These are phyloP conservation scores for Papiliotrema laurentii DNA, from an alignment of 1,284 basidiomycete genomes.

Conservation along the genomic window DNA sequence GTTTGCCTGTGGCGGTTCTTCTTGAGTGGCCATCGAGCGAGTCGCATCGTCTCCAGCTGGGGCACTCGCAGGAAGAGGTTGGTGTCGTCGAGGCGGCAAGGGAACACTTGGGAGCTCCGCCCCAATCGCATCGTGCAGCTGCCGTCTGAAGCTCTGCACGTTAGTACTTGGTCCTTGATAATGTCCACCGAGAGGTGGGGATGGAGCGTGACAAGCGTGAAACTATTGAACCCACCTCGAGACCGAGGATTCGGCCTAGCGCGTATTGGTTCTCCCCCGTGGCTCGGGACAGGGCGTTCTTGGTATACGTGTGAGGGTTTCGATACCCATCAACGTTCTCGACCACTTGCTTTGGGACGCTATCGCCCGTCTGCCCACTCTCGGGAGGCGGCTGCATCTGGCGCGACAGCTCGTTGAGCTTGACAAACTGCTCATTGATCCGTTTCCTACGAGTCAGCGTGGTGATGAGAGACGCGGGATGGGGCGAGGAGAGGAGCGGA, in stretches of 20 bases:
- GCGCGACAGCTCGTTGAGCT: slow-evolving; percentile 23
- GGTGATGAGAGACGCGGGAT: no score
- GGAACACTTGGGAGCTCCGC: slow-evolving; percentile 35
- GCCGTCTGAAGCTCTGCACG: slow-evolving; percentile 33
- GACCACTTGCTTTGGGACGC: slow-evolving; percentile 34
- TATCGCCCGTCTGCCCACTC: slow-evolving; percentile 28
- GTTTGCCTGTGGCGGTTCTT: no score
- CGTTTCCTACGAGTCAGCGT: not conserved
- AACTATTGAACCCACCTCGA: slow-evolving; percentile 43
- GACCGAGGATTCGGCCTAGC: slow-evolving; percentile 36
- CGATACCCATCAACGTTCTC: slow-evolving; percentile 33
- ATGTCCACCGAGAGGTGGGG: no score
- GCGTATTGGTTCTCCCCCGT: slow-evolving; percentile 45
- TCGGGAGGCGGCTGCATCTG: slow-evolving; percentile 11
- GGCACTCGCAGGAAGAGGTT: no score
- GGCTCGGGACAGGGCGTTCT: slow-evolving; percentile 29
- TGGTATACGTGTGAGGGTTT: slow-evolving; percentile 38
- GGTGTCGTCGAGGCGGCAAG: slow-evolving; percentile 32
- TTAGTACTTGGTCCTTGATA: slow-evolving; percentile 1
- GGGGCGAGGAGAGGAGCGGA: no score
- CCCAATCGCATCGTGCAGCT: slow-evolving; percentile 27
- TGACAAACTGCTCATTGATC: slow-evolving; percentile 1
- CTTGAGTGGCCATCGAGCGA: no score
- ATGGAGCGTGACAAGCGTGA: no score
- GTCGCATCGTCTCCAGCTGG: no score